Evolutionary conservation across 1,284 basidiomycete species (phyloP).

Genomic region (Cryptococcus sp.): DNA sequence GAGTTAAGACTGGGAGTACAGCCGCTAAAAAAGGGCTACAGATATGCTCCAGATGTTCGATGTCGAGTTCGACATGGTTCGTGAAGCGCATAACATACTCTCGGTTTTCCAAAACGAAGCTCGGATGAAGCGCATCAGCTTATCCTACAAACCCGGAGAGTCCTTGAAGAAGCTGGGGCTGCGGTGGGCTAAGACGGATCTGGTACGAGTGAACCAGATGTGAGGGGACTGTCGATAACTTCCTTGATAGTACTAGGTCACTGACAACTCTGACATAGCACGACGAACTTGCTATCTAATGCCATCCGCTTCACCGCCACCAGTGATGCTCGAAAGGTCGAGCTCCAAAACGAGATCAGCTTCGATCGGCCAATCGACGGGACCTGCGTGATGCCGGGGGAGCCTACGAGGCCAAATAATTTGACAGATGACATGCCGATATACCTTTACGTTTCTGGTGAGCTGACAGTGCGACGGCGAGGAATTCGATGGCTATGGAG

Average conservation of each 20-base stretch:
- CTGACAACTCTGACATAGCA: conserved; percentile 11
- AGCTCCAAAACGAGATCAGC: conserved; percentile 36
- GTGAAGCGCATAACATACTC: conserved; percentile 43
- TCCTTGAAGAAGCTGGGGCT: conserved; percentile 23
- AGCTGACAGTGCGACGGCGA: too few species aligned
- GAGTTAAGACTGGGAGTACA: background rate
- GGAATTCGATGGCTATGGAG: background rate
- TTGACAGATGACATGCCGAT: conserved; percentile 27
- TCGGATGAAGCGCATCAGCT: conserved; percentile 44
- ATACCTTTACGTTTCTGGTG: conserved; percentile 31
- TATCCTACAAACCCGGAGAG: conserved; percentile 28
- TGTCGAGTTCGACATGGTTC: conserved; percentile 43
- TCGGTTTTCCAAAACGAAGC: conserved; percentile 51
- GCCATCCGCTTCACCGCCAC: conserved; percentile 42
- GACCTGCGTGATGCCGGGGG: conserved; percentile 31
- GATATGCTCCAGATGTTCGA: conserved; percentile 44
- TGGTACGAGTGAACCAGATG: conserved; percentile 45
- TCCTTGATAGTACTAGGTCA: background rate
- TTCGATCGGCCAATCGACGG: conserved; percentile 30
- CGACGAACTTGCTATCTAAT: conserved; percentile 46
- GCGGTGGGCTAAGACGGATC: conserved; percentile 38
- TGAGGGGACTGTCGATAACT: conserved; percentile 8
- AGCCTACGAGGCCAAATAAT: conserved; percentile 13
- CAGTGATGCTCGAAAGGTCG: conserved; percentile 32
- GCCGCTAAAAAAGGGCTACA: conserved; percentile 2